phyloP scores from a whole-genome alignment of 2,329 filamentous ascomycete genomes.

The Massarina eburnea region DNA sequence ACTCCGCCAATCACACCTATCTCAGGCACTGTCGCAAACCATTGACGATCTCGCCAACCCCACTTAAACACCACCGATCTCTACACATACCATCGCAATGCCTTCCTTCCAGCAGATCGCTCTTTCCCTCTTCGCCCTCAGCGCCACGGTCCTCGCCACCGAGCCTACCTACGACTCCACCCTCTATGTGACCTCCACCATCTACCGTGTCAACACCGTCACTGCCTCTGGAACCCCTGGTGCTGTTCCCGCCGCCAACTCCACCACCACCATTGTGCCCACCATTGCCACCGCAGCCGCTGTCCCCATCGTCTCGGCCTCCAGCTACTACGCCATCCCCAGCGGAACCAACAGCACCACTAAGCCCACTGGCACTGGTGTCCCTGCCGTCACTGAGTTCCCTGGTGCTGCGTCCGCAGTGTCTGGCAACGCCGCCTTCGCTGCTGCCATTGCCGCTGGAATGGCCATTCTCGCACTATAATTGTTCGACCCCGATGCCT shows the following conservation, averaged over 20 bases:
- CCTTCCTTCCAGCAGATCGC: constrained; percentile 38
- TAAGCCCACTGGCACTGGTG: constrained; percentile 11
- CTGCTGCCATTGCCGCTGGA: constrained; percentile 34
- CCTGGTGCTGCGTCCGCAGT: constrained; percentile 38
- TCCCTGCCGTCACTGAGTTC: constrained; percentile 20
- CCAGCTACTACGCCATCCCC: constrained; percentile 7
- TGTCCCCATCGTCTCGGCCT: constrained; percentile 37
- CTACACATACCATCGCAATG: constrained; percentile 28
- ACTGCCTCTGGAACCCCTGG: constrained; percentile 35
- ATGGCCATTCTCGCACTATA: constrained; percentile 40
- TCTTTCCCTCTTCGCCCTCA: constrained; percentile 37
- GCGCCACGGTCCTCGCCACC: constrained; percentile 33
- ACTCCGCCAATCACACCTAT: neutral
- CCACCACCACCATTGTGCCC: constrained; percentile 35
- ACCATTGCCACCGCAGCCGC: constrained; percentile 13
- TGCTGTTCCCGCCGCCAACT: constrained; percentile 28
- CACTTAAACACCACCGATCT: constrained; percentile 1
- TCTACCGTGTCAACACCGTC: constrained; percentile 43
- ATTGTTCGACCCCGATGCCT: constrained; percentile 14
- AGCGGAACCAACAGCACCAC: constrained; percentile 15
- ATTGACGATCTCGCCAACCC: constrained; percentile 1
- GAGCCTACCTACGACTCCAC: constrained; percentile 33
- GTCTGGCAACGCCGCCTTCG: constrained; percentile 30
- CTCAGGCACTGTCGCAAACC: neutral
- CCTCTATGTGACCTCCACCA: constrained; percentile 41